Evolutionary conservation across 257 asterid species (phyloP).

Genomic region (Solanum tarijense): DNA sequence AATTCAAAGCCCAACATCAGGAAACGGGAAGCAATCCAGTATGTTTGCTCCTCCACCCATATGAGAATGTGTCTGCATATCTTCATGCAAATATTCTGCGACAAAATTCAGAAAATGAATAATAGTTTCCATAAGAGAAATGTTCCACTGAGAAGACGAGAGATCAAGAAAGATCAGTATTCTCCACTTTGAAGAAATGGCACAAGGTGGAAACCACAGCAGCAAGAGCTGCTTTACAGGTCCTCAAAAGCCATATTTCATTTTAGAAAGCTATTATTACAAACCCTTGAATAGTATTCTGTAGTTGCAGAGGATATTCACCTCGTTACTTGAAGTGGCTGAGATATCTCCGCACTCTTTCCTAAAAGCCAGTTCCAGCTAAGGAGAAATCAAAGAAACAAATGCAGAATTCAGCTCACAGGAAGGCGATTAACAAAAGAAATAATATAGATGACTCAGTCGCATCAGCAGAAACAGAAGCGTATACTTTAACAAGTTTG

Average conservation of each 20-base stretch:
- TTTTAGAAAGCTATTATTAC: background rate
- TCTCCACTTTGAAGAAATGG: background rate
- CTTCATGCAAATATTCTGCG: slow-evolving; percentile 50
- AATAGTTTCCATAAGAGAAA: background rate
- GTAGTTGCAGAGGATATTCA: slow-evolving; percentile 12
- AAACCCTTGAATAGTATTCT: background rate
- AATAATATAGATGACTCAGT: background rate
- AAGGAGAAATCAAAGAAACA: slow-evolving; percentile 10
- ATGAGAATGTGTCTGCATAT: slow-evolving; percentile 71
- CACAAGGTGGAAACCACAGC: background rate
- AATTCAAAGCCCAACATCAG: slow-evolving; percentile 85
- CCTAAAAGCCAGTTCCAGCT: slow-evolving; percentile 88
- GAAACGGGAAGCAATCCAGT: slow-evolving; percentile 92
- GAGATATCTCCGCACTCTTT: slow-evolving; percentile 57
- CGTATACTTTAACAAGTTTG: background rate
- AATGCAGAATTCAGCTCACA: slow-evolving; percentile 13
- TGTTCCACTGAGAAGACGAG: background rate
- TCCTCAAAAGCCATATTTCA: background rate
- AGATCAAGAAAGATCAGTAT: background rate
- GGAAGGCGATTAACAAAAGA: background rate
- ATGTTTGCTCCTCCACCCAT: slow-evolving; percentile 98
- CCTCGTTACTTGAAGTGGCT: slow-evolving; percentile 67
- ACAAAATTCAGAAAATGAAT: background rate
- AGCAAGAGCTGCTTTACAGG: background rate
- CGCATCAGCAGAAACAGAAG: background rate